phyloP scores from a whole-genome alignment of 2,329 filamentous ascomycete species.

The Cercospora sp. region DNA sequence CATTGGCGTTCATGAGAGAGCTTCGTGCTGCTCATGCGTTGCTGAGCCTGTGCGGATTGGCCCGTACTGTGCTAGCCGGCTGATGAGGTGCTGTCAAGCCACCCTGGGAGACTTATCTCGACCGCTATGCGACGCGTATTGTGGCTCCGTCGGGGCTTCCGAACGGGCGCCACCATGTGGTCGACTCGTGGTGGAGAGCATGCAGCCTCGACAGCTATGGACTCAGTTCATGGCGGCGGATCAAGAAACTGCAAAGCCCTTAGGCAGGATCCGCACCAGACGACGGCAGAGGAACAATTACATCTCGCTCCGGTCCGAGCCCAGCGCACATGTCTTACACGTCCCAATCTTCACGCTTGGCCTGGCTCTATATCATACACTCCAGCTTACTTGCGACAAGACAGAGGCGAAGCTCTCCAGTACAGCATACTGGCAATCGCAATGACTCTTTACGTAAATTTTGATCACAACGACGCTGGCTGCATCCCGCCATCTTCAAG shows the following conservation, averaged over 20 bases:
- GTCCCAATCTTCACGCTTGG: not conserved
- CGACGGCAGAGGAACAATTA: not conserved
- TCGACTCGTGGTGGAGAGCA: not conserved
- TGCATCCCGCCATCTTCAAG: not conserved
- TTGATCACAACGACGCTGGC: not conserved
- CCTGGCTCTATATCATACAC: not conserved
- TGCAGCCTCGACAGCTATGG: not conserved
- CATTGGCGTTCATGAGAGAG: not conserved
- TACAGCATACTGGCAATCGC: not conserved
- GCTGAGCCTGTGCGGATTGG: not conserved
- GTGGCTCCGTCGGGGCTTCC: not conserved
- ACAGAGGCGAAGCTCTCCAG: not conserved
- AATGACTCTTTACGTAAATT: not conserved
- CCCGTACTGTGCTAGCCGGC: not conserved
- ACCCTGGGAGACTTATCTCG: not conserved
- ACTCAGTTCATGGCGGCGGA: not conserved
- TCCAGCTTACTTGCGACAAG: not conserved
- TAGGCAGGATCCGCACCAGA: not conserved
- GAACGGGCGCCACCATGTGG: not conserved
- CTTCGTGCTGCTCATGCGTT: not conserved
- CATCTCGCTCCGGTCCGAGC: not conserved
- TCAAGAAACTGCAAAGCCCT: not conserved
- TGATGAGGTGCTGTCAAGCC: not conserved
- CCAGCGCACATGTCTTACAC: not conserved
- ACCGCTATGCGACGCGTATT: not conserved